Evolutionary conservation across 192 early-diverging fungal species (phyloP).

Genomic region (Geranomyces variabilis): DNA sequence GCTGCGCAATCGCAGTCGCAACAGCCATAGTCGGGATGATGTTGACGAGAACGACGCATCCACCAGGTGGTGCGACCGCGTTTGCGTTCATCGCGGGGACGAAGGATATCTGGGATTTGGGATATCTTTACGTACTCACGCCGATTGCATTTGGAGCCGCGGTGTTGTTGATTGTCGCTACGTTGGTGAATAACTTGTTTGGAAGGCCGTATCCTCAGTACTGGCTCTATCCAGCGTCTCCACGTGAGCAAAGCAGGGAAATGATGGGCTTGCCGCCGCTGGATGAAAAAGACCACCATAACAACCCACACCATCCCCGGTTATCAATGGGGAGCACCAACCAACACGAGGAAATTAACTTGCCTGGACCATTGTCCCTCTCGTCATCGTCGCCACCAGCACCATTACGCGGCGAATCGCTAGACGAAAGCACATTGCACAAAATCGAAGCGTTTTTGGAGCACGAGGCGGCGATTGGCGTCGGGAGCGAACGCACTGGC

Average conservation of each 20-base stretch:
- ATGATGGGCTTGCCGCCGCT: too few relatives aligned
- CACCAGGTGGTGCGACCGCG: slow-evolving; percentile 39
- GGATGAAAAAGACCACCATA: too few relatives aligned
- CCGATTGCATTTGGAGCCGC: slow-evolving; percentile 10
- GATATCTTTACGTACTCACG: slow-evolving; percentile 14
- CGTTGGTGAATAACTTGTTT: neutral
- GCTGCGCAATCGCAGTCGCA: slow-evolving; percentile 27
- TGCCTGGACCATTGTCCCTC: too few relatives aligned
- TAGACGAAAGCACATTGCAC: neutral
- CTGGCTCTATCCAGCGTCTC: slow-evolving; percentile 5
- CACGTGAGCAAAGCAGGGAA: too few relatives aligned
- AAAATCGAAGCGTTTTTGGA: slow-evolving; percentile 1
- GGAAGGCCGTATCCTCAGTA: slow-evolving; percentile 23
- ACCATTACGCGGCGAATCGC: neutral
- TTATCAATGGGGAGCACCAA: too few relatives aligned
- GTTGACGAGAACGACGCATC: slow-evolving; percentile 32
- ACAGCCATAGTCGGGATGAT: slow-evolving; percentile 31
- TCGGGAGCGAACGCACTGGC: neutral
- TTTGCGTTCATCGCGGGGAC: slow-evolving; percentile 23
- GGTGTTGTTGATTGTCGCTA: slow-evolving; percentile 4
- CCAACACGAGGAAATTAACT: too few relatives aligned
- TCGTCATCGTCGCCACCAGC: neutral
- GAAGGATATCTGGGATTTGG: slow-evolving; percentile 20
- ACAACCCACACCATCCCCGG: too few relatives aligned
- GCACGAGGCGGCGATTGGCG: slow-evolving; percentile 1